phyloP scores from a whole-genome alignment of 2,329 filamentous ascomycete genomes.

The Clonostachys byssicola region DNA sequence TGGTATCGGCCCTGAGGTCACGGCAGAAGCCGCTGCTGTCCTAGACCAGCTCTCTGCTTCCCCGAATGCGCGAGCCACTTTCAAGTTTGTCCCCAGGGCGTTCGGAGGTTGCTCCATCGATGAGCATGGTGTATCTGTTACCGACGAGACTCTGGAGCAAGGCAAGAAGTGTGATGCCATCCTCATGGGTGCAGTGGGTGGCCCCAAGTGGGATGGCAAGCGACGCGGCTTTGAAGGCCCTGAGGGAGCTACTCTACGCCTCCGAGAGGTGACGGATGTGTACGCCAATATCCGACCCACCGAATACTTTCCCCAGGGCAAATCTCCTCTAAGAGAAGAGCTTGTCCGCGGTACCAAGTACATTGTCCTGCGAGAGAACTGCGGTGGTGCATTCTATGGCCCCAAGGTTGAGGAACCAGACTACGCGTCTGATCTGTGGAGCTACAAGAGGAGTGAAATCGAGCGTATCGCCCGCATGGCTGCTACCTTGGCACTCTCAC shows the following conservation, averaged over 20 bases:
- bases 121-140: conserved; percentile 80
- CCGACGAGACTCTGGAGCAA: conserved; percentile 88
- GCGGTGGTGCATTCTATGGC: conserved; percentile 45
- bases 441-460: conserved; percentile 37
- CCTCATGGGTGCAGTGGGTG: conserved; percentile 92
- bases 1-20: conserved; percentile 97
- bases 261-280: conserved; percentile 89
- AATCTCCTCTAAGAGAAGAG: conserved; percentile 75
- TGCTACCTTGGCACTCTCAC: conserved; percentile 55
- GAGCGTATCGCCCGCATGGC: conserved; percentile 50
- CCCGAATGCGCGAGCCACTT: conserved; percentile 86
- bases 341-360: conserved; percentile 32
- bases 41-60: conserved; percentile 91
- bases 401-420: conserved; percentile 36
- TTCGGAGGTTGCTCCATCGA: conserved; percentile 94
- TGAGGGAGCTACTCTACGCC: conserved; percentile 91
- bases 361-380: conserved; percentile 44
- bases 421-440: conserved; percentile 40
- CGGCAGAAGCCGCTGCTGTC: conserved; percentile 84
- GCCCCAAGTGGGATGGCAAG: conserved; percentile 69
- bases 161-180: conserved; percentile 91
- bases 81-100: conserved; percentile 76
- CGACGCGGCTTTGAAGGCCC: conserved; percentile 87
- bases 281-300: conserved; percentile 98
- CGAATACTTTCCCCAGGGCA: conserved; percentile 96